Conservation (phyloP, 2,329 filamentous ascomycete genomes). For the Beauveria sp. region DNA sequence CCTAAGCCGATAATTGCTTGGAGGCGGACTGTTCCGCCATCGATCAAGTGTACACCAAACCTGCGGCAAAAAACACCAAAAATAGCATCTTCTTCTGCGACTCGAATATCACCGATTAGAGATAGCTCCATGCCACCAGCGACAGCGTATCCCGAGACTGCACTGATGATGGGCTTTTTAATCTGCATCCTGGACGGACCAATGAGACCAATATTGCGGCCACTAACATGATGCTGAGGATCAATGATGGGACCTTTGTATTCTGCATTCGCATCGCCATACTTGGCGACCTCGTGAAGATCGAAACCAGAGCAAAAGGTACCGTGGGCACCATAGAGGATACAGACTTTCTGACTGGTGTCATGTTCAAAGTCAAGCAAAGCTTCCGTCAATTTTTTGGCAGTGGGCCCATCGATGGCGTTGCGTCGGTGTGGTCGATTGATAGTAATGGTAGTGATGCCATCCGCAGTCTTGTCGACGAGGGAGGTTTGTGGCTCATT, state of each 20-base stretch:
- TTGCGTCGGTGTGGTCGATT: slow-evolving; percentile 42
- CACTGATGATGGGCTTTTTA: slow-evolving; percentile 43
- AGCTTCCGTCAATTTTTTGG: slow-evolving; percentile 36
- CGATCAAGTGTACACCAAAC: slow-evolving; percentile 26
- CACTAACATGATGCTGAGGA: slow-evolving; percentile 10
- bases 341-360: slow-evolving; percentile 40
- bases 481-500: neutral
- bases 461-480: slow-evolving; percentile 19
- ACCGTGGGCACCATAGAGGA: slow-evolving; percentile 37
- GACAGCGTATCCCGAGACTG: slow-evolving; percentile 44
- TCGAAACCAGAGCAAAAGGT: slow-evolving; percentile 48
- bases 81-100: slow-evolving; percentile 44
- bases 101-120: slow-evolving; percentile 43
- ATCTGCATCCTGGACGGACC: slow-evolving; percentile 42
- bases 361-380: slow-evolving; percentile 43
- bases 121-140: slow-evolving; percentile 45
- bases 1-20: slow-evolving; percentile 44
- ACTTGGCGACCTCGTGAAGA: slow-evolving; percentile 34
- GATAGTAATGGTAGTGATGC: slow-evolving; percentile 47
- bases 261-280: neutral
- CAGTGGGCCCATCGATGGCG: slow-evolving; percentile 42
- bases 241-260: slow-evolving; percentile 7
- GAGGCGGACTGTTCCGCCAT: slow-evolving; percentile 26
- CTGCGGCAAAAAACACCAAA: slow-evolving; percentile 49
- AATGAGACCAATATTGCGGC: slow-evolving; percentile 34